Base-by-base conservation (phyloP, 768 basidiomycete genomes). In the Strobilomyces echinocephalus region DNA sequence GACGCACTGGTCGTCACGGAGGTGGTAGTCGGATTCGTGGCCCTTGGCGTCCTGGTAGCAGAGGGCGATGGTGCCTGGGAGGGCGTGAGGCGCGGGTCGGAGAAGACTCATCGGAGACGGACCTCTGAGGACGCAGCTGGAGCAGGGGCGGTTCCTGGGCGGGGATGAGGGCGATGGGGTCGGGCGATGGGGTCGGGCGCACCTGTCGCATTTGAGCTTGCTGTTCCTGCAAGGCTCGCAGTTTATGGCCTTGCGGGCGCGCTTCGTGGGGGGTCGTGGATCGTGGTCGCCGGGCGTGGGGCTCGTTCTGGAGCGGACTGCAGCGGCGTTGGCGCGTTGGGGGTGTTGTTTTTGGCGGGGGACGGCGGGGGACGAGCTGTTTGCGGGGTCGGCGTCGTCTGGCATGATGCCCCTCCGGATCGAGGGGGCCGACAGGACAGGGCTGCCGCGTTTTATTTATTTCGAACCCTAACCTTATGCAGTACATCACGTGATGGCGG, bases 181-280 rank as follows among this genome's bases (percentile, higher is more conserved):
- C 12, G n/a, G 26, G 21, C 14, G 18, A 24, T 24, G 18, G 52
- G n/a, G 20, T 5, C 4, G 15, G 33, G 21, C n/a, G 34, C 26
- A 87, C 88, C 88, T 84, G 71, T 92, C 90, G 74, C 90, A 92
- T 72, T 92, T 91, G 61, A 91, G 81, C 72, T 91, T 90, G 76
- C 85, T 88, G 61, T 84, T 86, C 65, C 90, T 79, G 73, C 90
- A 92, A 3, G 90, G 90, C 62, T 90, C 88, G 65, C 90, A 92
- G 72, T 92, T 92, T 61, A 92, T 90, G 16, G 90, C 88, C 65
- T 91, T 91, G 54, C 90, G 77, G 0, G 90, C 86, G 43, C 90
- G 84, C 70, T 91, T 92, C 21, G 88, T 83, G 3, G 88, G 87
- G 0, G 85, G 85, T 0, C 82, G 76, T 24, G 78, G 76, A 64